Base-by-base conservation (phyloP, 2,329 filamentous ascomycete species). In the Paecilomyces variotii region DNA sequence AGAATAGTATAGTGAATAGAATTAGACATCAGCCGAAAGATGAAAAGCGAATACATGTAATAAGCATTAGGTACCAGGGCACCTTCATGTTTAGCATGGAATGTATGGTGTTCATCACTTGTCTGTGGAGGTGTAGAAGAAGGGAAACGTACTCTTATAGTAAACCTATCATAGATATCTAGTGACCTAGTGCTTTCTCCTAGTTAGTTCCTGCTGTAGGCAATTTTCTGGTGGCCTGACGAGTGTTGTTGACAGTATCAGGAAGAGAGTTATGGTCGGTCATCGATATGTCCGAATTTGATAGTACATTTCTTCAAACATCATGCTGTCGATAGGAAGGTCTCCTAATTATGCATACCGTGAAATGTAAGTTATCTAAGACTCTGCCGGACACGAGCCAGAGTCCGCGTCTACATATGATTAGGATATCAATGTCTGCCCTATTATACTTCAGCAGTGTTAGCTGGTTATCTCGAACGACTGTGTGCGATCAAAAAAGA, bases 41-140 rank as follows among this genome's bases (percentile, higher is more conserved):
- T 84, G 82, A 84, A 84, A 83, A 84, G 79, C 79, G 79, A 79
- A 78, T 81, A 82, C 80, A 80, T 78, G 70, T 76, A 71, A 74
- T 75, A 82, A 80, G 74, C 81, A 83, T 77, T 70, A 78, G 77
- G 71, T 72, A 69, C 70, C 69, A 64, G 63, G 60, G 63, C 71
- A 73, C 74, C 80, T 80, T 84, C 80, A 83, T 81, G 76, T 73
- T 84, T 84, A 84, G 82, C 82, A 84, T 84, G 81, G 81, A 84
- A 82, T 82, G 79, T 81, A 74, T 72, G 63, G 61, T 72, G 75
- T 73, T 76, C 79, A 83, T 84, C 81, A 82, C 76, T 72, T 68
- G 70, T 71, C 59, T 58, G 45, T 34, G 56, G 45, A 59, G 56
- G 52, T 45, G 34, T 56, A 55, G 57, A 52, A 57, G 56, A 60